Evolutionary conservation across 345 rosid species (phyloP).

Genomic region (Gossypium bickii): DNA sequence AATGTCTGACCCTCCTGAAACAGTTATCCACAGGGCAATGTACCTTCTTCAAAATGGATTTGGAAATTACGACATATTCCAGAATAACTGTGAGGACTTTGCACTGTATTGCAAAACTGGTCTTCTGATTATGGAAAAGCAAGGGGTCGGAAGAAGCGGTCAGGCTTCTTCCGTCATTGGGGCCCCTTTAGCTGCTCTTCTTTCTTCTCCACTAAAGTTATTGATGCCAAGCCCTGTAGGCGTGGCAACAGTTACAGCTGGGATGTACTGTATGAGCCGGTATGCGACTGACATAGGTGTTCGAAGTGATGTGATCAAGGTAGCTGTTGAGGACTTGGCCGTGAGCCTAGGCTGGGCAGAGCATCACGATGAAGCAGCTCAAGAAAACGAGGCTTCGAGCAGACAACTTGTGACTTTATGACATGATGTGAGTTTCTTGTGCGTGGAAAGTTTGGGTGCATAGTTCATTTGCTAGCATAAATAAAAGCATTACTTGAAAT

Average conservation of each 20-base stretch:
- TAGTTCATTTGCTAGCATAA: not conserved
- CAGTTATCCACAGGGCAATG: conserved; percentile 84
- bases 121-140: conserved; percentile 61
- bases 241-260: conserved; percentile 85
- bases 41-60: conserved; percentile 96
- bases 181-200: conserved; percentile 87
- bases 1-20: conserved; percentile 49
- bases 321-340: conserved; percentile 79
- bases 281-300: conserved; percentile 91
- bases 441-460: conserved; percentile 7
- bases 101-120: conserved; percentile 94
- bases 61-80: conserved; percentile 77
- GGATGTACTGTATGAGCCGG: conserved; percentile 93
- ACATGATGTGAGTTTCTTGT: conserved; percentile 13
- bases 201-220: conserved; percentile 75
- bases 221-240: conserved; percentile 93
- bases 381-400: conserved; percentile 31
- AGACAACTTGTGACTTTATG: conserved; percentile 20
- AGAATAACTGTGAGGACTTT: conserved; percentile 93
- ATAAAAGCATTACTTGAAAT: conserved; percentile 10
- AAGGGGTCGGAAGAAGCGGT: conserved; percentile 85
- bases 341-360: conserved; percentile 52
- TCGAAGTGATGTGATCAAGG: conserved; percentile 82
- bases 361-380: conserved; percentile 33
- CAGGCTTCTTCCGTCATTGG: conserved; percentile 85